phyloP scores from a whole-genome alignment of 257 asterid genomes.

The Catharanthus roseus region DNA sequence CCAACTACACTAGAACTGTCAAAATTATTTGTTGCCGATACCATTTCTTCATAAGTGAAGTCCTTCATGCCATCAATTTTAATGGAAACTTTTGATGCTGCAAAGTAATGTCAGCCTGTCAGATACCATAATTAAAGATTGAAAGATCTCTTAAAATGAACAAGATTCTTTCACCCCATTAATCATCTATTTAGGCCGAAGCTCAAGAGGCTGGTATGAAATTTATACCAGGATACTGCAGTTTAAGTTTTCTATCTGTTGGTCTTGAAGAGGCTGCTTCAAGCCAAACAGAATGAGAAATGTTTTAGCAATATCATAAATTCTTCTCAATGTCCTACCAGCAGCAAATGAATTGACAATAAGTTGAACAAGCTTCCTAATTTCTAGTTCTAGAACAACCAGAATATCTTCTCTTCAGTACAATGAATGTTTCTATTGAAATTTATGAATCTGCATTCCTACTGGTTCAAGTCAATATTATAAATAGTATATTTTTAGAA shows the following conservation, averaged over 20 bases:
- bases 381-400: background rate
- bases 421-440: background rate
- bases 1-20: slow-evolving; percentile 59
- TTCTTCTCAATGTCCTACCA: background rate
- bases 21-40: slow-evolving; percentile 60
- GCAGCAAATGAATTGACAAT: background rate
- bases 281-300: no score
- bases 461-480: background rate
- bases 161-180: slow-evolving; percentile 2
- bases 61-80: slow-evolving; percentile 81
- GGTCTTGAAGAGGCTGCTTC: no score
- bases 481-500: background rate
- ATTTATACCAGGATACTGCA: background rate
- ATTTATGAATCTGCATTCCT: background rate
- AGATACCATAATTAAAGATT: slow-evolving; percentile 1
- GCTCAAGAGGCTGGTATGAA: no score
- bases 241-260: background rate
- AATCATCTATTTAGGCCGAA: background rate
- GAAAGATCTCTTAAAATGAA: background rate
- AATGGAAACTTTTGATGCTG: slow-evolving; percentile 74
- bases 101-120: slow-evolving; percentile 19
- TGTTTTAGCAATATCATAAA: no score
- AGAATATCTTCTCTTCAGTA: background rate
- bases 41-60: slow-evolving; percentile 62
- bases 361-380: background rate